These are phyloP conservation scores for Kernera saxatilis DNA, from an alignment of 345 rosid genomes.

Conservation along the genomic window DNA sequence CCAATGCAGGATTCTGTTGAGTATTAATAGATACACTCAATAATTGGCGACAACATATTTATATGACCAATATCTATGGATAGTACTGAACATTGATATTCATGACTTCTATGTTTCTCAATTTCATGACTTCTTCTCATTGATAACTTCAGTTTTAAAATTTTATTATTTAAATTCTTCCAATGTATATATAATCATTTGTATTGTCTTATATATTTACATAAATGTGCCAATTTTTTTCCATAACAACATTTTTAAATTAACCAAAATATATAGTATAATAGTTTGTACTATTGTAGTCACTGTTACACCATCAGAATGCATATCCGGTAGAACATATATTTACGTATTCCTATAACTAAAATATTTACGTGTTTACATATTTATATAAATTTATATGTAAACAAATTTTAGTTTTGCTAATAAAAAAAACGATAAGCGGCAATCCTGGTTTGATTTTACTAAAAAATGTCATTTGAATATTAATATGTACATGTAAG, in stretches of 20 bases:
- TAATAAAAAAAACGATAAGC: not conserved
- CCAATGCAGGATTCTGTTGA: not conserved
- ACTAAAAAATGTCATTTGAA: not conserved
- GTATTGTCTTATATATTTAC: not conserved
- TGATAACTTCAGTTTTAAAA: not conserved
- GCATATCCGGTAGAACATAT: not conserved
- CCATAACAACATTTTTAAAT: not conserved
- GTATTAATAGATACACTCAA: not conserved
- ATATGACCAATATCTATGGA: not conserved
- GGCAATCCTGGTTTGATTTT: not conserved
- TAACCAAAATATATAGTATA: not conserved
- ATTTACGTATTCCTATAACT: too few relatives aligned
- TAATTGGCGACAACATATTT: constrained; percentile 3
- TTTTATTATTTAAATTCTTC: not conserved
- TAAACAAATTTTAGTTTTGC: not conserved
- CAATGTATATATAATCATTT: not conserved
- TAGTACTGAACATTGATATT: not conserved
- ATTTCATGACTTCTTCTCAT: too few relatives aligned
- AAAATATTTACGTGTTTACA: too few relatives aligned
- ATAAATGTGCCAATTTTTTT: not conserved
- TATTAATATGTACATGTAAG: not conserved
- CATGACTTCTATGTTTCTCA: too few relatives aligned
- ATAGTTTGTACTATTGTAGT: not conserved
- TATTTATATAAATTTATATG: not conserved
- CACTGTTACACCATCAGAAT: not conserved